These are phyloP conservation scores for Sequoiadendron giganteum DNA, from an alignment of 75 land plant species.

Conservation along the genomic window DNA sequence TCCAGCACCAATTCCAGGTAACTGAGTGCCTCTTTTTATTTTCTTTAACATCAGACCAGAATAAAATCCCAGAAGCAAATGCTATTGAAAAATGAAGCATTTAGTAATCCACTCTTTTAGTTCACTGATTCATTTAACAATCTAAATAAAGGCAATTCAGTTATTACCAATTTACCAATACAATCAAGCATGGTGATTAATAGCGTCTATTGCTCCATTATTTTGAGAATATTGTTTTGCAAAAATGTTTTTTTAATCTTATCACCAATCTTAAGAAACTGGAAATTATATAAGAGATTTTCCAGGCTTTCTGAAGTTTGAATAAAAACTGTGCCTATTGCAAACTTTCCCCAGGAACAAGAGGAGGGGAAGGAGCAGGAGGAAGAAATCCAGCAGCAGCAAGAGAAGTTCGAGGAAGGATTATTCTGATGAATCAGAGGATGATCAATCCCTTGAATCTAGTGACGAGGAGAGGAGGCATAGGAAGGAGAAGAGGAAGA, in stretches of 20 bases:
- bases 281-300: neutral
- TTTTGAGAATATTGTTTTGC: neutral
- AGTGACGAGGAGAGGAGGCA: neutral
- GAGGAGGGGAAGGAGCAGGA: slow-evolving; percentile 17
- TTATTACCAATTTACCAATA: neutral
- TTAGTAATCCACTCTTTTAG: neutral
- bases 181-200: neutral
- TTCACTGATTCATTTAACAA: neutral
- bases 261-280: neutral
- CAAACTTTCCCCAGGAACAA: neutral
- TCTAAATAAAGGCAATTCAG: neutral
- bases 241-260: neutral
- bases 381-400: slow-evolving; percentile 10
- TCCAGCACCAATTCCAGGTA: too few species aligned
- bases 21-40: too few species aligned
- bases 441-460: neutral
- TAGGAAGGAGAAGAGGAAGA: slow-evolving; percentile 43
- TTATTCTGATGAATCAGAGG: slow-evolving; percentile 21
- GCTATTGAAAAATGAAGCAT: neutral
- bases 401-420: slow-evolving; percentile 16
- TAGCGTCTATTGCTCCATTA: neutral
- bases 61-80: neutral
- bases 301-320: neutral
- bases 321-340: neutral
- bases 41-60: too few species aligned